A percentile compares a stretch with the other conserved stretches of the same genome.
Evolutionary conservation across 1,284 basidiomycete genomes (phyloP).

Genomic region (Leccinum griseonigrum): DNA sequence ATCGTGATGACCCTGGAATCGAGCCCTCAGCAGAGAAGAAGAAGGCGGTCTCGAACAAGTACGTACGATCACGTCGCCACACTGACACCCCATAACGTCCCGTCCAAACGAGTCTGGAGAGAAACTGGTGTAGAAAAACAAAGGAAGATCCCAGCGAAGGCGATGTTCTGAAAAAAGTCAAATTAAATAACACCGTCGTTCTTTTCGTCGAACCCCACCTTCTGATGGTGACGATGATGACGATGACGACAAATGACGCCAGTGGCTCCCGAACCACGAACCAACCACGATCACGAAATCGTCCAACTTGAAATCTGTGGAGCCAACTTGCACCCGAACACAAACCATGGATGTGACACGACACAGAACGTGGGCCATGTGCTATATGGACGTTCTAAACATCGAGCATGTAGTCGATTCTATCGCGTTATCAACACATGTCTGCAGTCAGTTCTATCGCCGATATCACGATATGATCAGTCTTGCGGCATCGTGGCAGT

Average conservation of each 20-base stretch:
- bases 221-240: neutral
- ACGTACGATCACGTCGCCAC: neutral
- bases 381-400: neutral
- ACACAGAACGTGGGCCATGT: neutral
- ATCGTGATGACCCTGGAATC: neutral
- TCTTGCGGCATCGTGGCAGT: neutral
- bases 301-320: neutral
- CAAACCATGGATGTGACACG: neutral
- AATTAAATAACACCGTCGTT: neutral
- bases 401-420: neutral
- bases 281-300: neutral
- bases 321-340: neutral
- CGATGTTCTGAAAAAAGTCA: neutral
- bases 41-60: neutral
- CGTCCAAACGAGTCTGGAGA: neutral
- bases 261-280: neutral
- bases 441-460: neutral
- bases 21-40: neutral
- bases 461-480: neutral
- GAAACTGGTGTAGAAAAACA: neutral
- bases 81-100: neutral
- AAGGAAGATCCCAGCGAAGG: neutral
- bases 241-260: neutral
- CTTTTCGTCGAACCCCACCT: neutral
- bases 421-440: neutral